phyloP scores from a whole-genome alignment of 2,329 filamentous ascomycete genomes.

The Lasiodiplodia theobromae region DNA sequence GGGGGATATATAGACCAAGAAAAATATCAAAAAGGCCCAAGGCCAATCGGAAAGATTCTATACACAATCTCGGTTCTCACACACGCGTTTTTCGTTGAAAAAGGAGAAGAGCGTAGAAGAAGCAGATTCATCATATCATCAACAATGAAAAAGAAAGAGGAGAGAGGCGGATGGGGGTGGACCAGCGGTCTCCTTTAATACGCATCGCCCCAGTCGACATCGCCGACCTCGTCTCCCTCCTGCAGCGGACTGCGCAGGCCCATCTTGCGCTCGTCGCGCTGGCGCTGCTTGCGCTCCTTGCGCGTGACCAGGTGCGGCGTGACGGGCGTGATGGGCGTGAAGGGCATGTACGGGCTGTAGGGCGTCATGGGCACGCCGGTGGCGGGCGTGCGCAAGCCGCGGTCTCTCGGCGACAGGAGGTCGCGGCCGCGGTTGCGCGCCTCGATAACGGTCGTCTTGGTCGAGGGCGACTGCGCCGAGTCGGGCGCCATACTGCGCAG shows the following conservation, averaged over 20 bases:
- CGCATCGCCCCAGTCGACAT: constrained; percentile 28
- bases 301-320: constrained; percentile 77
- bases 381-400: constrained; percentile 56
- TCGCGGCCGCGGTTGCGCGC: constrained; percentile 25
- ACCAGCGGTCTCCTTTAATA: constrained; percentile 1
- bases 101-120: neutral
- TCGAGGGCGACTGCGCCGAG: constrained; percentile 40
- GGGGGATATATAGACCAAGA: constrained; percentile 11
- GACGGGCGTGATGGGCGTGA: constrained; percentile 75
- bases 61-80: constrained; percentile 22
- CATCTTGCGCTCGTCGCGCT: constrained; percentile 66
- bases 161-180: no score
- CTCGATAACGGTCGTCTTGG: constrained; percentile 54
- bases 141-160: neutral
- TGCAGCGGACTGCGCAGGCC: constrained; percentile 58
- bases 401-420: constrained; percentile 29
- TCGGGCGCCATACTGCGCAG: constrained; percentile 41
- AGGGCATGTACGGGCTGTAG: constrained; percentile 82
- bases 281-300: constrained; percentile 73
- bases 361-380: constrained; percentile 69
- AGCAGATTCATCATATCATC: constrained; percentile 6
- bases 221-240: constrained; percentile 43
- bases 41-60: neutral
- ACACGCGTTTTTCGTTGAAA: neutral
- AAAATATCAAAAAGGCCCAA: neutral